Conservation (phyloP, 116 monocot genomes). For the Posidonia oceanica region DNA sequence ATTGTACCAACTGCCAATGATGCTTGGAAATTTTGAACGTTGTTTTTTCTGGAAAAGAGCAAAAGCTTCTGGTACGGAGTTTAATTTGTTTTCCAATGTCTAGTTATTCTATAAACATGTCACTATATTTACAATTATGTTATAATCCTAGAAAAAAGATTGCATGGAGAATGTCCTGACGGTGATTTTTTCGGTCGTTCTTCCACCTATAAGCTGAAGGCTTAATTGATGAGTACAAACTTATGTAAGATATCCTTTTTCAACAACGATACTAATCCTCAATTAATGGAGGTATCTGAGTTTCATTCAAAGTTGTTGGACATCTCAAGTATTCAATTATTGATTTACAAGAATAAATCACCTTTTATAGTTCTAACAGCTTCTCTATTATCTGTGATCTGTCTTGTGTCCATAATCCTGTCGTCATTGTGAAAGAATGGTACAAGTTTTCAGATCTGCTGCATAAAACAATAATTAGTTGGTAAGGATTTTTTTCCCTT, state of each 20-base stretch:
- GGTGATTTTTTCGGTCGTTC: constrained; percentile 1
- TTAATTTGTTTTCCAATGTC: neutral
- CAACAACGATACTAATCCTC: neutral
- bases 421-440: no score
- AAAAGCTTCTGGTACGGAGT: neutral
- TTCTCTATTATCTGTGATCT: no score
- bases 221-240: constrained; percentile 3
- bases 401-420: no score
- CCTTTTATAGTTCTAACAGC: no score
- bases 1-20: neutral
- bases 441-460: no score
- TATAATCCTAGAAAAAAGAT: neutral
- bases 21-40: neutral
- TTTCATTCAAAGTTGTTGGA: neutral
- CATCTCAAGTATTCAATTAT: neutral
- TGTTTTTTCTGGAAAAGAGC: neutral
- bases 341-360: neutral
- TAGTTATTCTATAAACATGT: neutral
- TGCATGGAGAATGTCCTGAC: constrained; percentile 4
- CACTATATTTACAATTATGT: neutral
- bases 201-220: neutral
- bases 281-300: constrained; percentile 1
- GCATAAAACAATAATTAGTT: no score
- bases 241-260: constrained; percentile 12
- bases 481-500: no score